Conservation (phyloP, 345 rosid genomes). For the Alliaria petiolata region DNA sequence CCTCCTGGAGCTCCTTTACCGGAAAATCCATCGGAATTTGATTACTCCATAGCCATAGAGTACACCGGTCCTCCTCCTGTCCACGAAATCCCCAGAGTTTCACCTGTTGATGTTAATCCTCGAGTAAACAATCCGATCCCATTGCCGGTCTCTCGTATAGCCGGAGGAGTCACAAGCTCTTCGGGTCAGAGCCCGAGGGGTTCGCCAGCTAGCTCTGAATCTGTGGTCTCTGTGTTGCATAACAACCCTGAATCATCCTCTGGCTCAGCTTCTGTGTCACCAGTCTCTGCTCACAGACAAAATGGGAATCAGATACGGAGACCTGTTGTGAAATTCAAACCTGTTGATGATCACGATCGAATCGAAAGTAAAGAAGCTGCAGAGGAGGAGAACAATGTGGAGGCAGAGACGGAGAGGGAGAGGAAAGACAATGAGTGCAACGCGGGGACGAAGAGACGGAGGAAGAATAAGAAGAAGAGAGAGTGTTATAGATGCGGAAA, state of each 20-base stretch:
- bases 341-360: conserved; percentile 53
- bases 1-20: conserved; percentile 87
- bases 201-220: conserved; percentile 78
- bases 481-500: conserved; percentile 79
- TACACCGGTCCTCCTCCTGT: conserved; percentile 67
- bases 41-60: conserved; percentile 87
- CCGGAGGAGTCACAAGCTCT: conserved; percentile 53
- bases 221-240: conserved; percentile 91
- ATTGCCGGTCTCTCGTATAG: conserved; percentile 76
- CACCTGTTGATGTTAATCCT: conserved; percentile 66
- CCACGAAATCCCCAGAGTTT: conserved; percentile 66
- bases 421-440: conserved; percentile 45
- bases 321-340: conserved; percentile 76
- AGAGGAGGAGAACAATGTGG: conserved; percentile 40
- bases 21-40: conserved; percentile 55
- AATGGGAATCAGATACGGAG: conserved; percentile 24
- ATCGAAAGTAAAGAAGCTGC: conserved; percentile 47
- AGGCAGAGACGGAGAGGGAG: conserved; percentile 17
- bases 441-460: conserved; percentile 58
- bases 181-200: conserved; percentile 70
- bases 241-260: conserved; percentile 70
- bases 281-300: conserved; percentile 41
- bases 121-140: conserved; percentile 56
- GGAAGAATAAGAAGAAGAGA: conserved; percentile 55
- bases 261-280: conserved; percentile 81